phyloP scores from a whole-genome alignment of 495 filamentous ascomycete genomes.

The Penicillium paradoxum region DNA sequence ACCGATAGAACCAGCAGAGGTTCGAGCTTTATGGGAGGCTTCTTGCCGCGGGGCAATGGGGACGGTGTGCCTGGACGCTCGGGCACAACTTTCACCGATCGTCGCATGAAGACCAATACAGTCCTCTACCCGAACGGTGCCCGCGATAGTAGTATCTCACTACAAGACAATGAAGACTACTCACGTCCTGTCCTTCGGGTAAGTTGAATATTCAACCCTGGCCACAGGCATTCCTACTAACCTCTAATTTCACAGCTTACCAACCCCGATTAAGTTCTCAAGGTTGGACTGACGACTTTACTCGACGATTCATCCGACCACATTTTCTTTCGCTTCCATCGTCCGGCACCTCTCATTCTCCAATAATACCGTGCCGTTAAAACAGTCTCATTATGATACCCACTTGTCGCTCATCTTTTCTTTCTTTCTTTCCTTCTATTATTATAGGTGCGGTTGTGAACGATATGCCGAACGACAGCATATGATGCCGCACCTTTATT shows the following conservation, averaged over 20 bases:
- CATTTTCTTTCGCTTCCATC: conserved; percentile 6
- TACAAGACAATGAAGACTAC: conserved; percentile 55
- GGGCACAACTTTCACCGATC: conserved; percentile 39
- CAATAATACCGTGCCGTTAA: conserved; percentile 33
- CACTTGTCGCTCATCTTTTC: conserved; percentile 33
- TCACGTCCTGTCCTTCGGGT: conserved; percentile 53
- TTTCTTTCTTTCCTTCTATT: conserved; percentile 30
- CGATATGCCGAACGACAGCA: conserved; percentile 5
- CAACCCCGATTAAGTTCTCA: conserved; percentile 44
- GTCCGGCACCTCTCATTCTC: conserved; percentile 16
- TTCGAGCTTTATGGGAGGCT: conserved; percentile 40
- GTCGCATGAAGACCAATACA: conserved; percentile 41
- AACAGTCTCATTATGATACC: conserved; percentile 45
- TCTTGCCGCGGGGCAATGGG: conserved; percentile 38
- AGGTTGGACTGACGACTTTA: neutral
- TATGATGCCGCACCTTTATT: neutral
- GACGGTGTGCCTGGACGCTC: conserved; percentile 24
- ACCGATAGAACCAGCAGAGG: conserved; percentile 43
- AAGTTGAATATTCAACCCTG: conserved; percentile 16
- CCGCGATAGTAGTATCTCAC: conserved; percentile 47
- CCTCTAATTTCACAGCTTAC: conserved; percentile 36
- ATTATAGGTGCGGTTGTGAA: conserved; percentile 14
- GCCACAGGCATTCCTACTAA: conserved; percentile 18
- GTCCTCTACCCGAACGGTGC: conserved; percentile 43
- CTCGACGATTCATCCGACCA: neutral